These are phyloP conservation scores for Bipolaris gigantea DNA, from an alignment of 2,329 filamentous ascomycete species.

Conservation along the genomic window DNA sequence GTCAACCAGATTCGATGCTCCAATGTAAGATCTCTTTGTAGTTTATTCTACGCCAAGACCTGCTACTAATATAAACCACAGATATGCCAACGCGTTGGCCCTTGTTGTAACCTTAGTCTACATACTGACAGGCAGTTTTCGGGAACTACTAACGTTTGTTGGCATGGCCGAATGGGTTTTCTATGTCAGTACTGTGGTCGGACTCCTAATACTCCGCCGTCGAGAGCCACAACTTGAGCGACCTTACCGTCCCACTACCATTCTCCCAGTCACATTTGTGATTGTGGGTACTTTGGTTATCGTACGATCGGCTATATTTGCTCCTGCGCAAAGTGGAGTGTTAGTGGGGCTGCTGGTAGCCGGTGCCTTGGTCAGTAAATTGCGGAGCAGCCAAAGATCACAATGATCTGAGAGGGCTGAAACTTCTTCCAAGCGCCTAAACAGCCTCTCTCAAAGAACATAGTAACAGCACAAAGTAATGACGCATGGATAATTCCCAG, in stretches of 20 bases:
- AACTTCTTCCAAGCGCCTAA: background rate
- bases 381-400: conserved; percentile 19
- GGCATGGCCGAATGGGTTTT: conserved; percentile 57
- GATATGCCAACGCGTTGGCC: conserved; percentile 35
- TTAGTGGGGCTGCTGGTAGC: conserved; percentile 56
- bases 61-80: conserved; percentile 15
- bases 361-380: conserved; percentile 48
- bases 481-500: background rate
- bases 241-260: conserved; percentile 59
- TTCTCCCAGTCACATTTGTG: conserved; percentile 58
- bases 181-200: conserved; percentile 65
- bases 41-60: conserved; percentile 2
- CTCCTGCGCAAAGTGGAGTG: conserved; percentile 57
- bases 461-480: background rate
- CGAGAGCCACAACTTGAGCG: conserved; percentile 58
- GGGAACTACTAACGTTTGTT: conserved; percentile 59
- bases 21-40: conserved; percentile 27
- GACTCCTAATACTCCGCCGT: conserved; percentile 59
- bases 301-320: conserved; percentile 61
- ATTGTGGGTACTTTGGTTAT: conserved; percentile 64
- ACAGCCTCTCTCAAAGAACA: background rate
- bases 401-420: background rate
- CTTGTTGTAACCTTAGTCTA: conserved; percentile 54
- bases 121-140: conserved; percentile 63
- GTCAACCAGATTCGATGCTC: conserved; percentile 33